phyloP scores from a whole-genome alignment of 805 yeast species.

The Kodamaea jinghongensis region DNA sequence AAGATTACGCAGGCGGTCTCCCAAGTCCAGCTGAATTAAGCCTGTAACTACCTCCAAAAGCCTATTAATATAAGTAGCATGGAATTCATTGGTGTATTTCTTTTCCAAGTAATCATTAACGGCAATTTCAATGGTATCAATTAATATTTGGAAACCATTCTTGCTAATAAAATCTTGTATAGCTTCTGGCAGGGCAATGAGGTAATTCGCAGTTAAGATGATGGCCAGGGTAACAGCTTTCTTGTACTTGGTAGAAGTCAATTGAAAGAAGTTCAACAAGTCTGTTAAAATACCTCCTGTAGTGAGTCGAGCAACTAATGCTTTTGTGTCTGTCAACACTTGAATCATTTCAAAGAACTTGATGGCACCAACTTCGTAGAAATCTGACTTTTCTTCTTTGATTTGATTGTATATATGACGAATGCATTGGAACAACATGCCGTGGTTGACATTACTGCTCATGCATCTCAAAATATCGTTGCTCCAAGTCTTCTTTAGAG shows the following conservation, averaged over 20 bases:
- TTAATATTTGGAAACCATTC: conserved; percentile 63
- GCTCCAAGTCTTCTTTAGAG: conserved; percentile 67
- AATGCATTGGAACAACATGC: conserved; percentile 69
- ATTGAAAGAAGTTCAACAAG: conserved; percentile 56
- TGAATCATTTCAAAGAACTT: conserved; percentile 61
- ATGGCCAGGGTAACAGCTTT: conserved; percentile 50
- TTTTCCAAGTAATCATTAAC: conserved; percentile 55
- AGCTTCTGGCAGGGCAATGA: conserved; percentile 44
- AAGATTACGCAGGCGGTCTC: conserved; percentile 79
- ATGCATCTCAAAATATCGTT: conserved; percentile 72
- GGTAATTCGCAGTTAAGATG: conserved; percentile 51
- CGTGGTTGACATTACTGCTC: conserved; percentile 87
- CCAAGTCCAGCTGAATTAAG: conserved; percentile 68
- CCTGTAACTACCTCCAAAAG: conserved; percentile 62
- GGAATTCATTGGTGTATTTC: conserved; percentile 33
- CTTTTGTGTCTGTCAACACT: conserved; percentile 54
- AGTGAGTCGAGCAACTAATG: conserved; percentile 54
- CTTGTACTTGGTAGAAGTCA: conserved; percentile 46
- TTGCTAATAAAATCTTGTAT: conserved; percentile 61
- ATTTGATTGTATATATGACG: conserved; percentile 54
- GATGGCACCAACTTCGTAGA: conserved; percentile 43
- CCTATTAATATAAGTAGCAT: not conserved
- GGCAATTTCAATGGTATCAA: conserved; percentile 60
- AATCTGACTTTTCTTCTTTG: conserved; percentile 21
- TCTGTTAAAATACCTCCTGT: conserved; percentile 75